Base-by-base conservation (phyloP, 1,284 basidiomycete species). In the Melampsora americana region DNA sequence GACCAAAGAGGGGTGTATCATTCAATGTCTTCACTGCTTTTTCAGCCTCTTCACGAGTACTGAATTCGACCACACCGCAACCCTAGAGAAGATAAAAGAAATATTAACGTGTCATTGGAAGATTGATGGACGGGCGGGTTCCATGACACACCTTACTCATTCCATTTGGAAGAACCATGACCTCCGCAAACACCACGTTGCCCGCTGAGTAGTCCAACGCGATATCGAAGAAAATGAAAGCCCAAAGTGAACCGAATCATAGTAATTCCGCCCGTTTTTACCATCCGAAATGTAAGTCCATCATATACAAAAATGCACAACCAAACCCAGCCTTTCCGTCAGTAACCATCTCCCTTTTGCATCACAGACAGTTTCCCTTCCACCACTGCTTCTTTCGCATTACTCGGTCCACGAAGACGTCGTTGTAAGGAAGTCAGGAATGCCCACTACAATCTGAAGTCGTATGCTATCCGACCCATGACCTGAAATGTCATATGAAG, bases 171-270 rank as follows among this genome's bases (percentile, higher is more conserved):
- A 95, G 95, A 79, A 94, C 87, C 81, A 99, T 89, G 79, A 99
- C 93, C 88, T 99, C 95, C 86, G 95, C 92, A 88, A 98, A 98
- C 83, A 95, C 90, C 82, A 98, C 94, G 86, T 95, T 79, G n/a
- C 81, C 81, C 73, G 80, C 81, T 81, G 79, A 69, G 62, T 23
- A 9, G 53, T 56, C 53, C n/a, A 56, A 23, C n/a, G 53, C 53
- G 28, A 28, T 6, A 28, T 56, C 53, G n/a, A 56, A 56, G 53
- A 53, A 23, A 56, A 23, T 56, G 20, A 56, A 23, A 28, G 35
- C n/a, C 64, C 11, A 66, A n/a, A n/a, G 23, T 9, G 16, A 7
- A n/a, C n/a, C 53, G 53, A 32, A 6, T 30, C 60, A n/a, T 32
- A 32, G 30, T 53, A 50, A 23, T 16, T 1, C 46, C 35, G 48